Base-by-base conservation (phyloP, 805 yeast species). In the Saccharomycopsis olivae region DNA sequence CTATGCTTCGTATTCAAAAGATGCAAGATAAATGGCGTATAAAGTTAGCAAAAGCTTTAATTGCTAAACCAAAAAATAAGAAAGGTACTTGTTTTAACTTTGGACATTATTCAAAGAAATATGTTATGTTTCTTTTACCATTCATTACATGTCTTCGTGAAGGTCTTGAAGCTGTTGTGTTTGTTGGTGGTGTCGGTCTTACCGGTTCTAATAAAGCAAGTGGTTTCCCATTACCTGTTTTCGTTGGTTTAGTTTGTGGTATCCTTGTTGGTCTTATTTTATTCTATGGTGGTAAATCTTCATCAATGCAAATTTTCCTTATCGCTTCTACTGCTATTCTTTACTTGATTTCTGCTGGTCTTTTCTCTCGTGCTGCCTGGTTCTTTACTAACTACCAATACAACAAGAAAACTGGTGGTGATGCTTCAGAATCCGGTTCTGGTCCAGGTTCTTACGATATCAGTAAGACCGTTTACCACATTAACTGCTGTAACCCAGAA, bases 21-120 rank as follows among this genome's bases (percentile, higher is more conserved):
- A 85, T 88, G 95, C 87, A 86, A 65, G 89, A 76, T 51, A 89
- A 89, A 66, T 89, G 98, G 98, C 77, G 96, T 68, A 70, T 87
- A 50, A 89, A 89, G 66, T 83, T 89, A 57, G 96, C 96, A 21
- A 71, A 65, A 55, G 89, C 96, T 8, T 64, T 88, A 45, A 63
- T 86, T 38, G 78, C 75, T 49, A 54, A 62, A 18, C 84, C 83
- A 40, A 56, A 60, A 34, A 58, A 57, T 11, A 69, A 59, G 47
- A 21, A 24, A 9, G 11, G 10, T n/a, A 78, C 71, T 48, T 64
- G 72, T 48, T 75, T 73, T 54, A 69, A 62, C 48, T 21, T 79
- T 33, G 70, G 77, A 21, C 69, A 68, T 54, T 60, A 72, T 51
- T 51, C 78, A 3, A 76, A 75, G 57, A 85, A 83, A 60, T 88